Conservation (phyloP, 2,329 filamentous ascomycete genomes). For the Epichloe bromicola region DNA sequence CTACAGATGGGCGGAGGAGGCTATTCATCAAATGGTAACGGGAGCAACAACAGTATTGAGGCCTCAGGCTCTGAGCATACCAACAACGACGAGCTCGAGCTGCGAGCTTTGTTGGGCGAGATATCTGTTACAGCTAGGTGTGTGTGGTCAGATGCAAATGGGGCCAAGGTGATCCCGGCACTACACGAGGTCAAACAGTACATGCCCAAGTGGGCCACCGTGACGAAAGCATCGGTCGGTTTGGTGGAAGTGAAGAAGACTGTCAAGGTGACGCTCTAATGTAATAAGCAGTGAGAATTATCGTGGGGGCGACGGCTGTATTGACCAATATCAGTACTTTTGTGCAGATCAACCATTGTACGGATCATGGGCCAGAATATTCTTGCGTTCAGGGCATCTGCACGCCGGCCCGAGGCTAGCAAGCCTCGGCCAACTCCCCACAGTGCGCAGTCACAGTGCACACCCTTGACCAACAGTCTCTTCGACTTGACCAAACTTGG, state of each 20-base stretch:
- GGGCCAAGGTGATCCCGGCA: constrained; percentile 59
- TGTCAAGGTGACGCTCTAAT: constrained; percentile 38
- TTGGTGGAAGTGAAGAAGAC: constrained; percentile 68
- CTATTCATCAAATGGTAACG: not conserved
- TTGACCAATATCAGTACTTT: not conserved
- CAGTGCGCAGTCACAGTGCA: too few relatives aligned
- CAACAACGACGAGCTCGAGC: constrained; percentile 9
- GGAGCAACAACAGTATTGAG: not conserved
- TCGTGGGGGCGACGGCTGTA: not conserved
- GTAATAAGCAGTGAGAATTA: not conserved
- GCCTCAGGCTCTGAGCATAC: not conserved
- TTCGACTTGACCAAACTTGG: too few relatives aligned
- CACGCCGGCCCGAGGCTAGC: too few relatives aligned
- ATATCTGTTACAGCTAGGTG: constrained; percentile 60
- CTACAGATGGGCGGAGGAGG: constrained; percentile 13
- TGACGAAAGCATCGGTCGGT: constrained; percentile 64
- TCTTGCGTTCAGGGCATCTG: not conserved
- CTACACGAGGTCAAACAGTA: constrained; percentile 68
- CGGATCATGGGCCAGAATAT: too few relatives aligned
- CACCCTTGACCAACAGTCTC: too few relatives aligned
- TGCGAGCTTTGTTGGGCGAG: constrained; percentile 6
- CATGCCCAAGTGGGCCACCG: constrained; percentile 65
- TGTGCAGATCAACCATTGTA: not conserved
- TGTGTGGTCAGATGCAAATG: constrained; percentile 79
- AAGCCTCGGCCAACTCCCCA: too few relatives aligned